Base-by-base conservation (phyloP, 805 yeast genomes). In the Pichia thaimueangensis region DNA sequence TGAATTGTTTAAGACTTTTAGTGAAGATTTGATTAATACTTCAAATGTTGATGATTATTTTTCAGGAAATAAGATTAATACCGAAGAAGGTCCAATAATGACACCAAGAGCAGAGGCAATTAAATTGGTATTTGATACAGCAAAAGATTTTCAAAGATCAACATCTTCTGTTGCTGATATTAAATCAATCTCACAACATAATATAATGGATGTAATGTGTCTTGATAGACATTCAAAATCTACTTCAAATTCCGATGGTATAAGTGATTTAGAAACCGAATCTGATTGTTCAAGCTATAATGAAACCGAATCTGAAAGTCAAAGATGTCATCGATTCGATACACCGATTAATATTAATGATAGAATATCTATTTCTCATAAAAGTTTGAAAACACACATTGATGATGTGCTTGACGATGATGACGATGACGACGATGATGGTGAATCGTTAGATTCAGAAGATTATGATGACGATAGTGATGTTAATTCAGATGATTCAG, bases 71-170 rank as follows among this genome's bases (percentile, higher is more conserved):
- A 41, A 38, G 35, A 27, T 47, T 2, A 36, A 38, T n/a, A 20
- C 38, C 8, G 39, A 35, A 16, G 49, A 39, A 17, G 42, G 38
- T 8, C 43, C 10, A 30, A 45, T 42, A 17, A 42, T 55, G 13
- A 63, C 68, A 4, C 69, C 69, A 16, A 54, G 69, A 39, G 68
- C 64, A 12, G 67, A 63, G 39, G 65, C 65, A n/a, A 64, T 64
- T 39, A 53, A 55, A 39, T 45, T 63, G 38, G 68, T 64, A 25
- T 64, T 64, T 45, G 66, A 63, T 47, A 60, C 67, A 1, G 65
- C 63, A 21, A 60, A 55, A 21, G 56, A 49, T 25, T 53, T 60
- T n/a, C 63, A 59, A 43, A 23, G 7, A 20, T 28, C 38, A 16
- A 3, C 29, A 27, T 13, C 3, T 10, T 22, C 30, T 9, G 9